Evolutionary conservation across 2,329 filamentous ascomycete genomes (phyloP), one percentile per base, ranked within the genome.

Genomic region (Coniochaeta sp.): DNA sequence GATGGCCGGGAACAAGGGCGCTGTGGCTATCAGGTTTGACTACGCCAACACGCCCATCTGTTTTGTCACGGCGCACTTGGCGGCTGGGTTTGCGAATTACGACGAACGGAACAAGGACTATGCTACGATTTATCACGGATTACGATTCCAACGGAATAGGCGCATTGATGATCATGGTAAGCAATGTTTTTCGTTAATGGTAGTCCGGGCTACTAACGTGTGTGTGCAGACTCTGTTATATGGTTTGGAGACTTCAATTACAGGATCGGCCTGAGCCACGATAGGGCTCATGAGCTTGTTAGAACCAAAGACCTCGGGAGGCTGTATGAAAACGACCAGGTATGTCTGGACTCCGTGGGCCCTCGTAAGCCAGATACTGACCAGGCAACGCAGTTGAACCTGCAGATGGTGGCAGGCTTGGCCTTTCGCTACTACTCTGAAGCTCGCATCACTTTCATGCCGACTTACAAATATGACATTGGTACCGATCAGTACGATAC

Each of bases 191-290:
- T 18, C 12, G 18, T 26, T 12, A 18, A 3, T 24, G 20, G 14
- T 24, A 18, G 20, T 22, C 2, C 22, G 10, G 4, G n/a, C 10
- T 16, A 42, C 3, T n/a, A 14, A 3, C 18, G 18, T 45, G 28
- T 26, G 32, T 56, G 35, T 31, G 24, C 42, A 78, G 82, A 85
- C 59, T 79, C 88, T 20, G 86, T 97, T 31, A 86, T 96, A 50
- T 99, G 94, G 92, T 79, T 96, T 38, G 94, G 94, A 5, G 94
- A 99, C 67, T 99, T 99, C 74, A 99, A 99, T 65, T 99, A 99
- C 68, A 86, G 94, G 16, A 95, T 99, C 60, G 92, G 91, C 1
- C 76, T 97, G 52, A 79, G 78, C 42, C 83, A 89, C 57, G 90
- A 96, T 33, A 84, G 79, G 54, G 89, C 90, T 7, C 85, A 88